Evolutionary conservation across 1,284 basidiomycete genomes (phyloP).

Genomic region (Melampsora americana): DNA sequence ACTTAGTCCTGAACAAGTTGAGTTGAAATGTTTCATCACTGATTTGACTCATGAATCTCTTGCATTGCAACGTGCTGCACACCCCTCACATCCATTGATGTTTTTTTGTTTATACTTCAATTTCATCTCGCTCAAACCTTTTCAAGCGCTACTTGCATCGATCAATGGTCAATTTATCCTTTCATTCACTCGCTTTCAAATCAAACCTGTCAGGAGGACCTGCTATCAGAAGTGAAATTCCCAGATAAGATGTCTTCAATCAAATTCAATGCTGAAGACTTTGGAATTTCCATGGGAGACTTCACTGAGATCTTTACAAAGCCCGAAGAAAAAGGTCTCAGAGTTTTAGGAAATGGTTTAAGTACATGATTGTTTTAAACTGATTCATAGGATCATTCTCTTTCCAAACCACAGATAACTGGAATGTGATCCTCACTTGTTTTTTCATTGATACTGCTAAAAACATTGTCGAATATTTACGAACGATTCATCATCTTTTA

Average conservation of each 20-base stretch:
- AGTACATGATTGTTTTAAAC: conserved; percentile 50
- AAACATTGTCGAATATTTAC: conserved; percentile 84
- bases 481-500: conserved; percentile 73
- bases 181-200: conserved; percentile 89
- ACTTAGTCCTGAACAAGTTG: conserved; percentile 74
- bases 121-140: neutral
- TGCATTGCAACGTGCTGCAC: too few species aligned
- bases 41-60: too few species aligned
- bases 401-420: conserved; percentile 66
- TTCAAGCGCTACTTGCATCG: conserved; percentile 65
- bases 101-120: too few species aligned
- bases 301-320: conserved; percentile 86
- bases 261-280: conserved; percentile 63
- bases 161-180: conserved; percentile 74
- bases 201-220: conserved; percentile 60
- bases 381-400: conserved; percentile 50
- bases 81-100: too few species aligned
- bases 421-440: conserved; percentile 88
- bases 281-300: conserved; percentile 84
- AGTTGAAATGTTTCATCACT: conserved; percentile 21
- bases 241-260: conserved; percentile 78
- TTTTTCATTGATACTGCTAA: conserved; percentile 98
- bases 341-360: neutral
- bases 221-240: conserved; percentile 68
- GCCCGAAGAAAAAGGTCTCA: conserved; percentile 54